Percentiles rank a stretch among this genome's conserved stretches.
Evolutionary conservation across 495 filamentous ascomycete species (phyloP).

Genomic region (Zalerion maritima): DNA sequence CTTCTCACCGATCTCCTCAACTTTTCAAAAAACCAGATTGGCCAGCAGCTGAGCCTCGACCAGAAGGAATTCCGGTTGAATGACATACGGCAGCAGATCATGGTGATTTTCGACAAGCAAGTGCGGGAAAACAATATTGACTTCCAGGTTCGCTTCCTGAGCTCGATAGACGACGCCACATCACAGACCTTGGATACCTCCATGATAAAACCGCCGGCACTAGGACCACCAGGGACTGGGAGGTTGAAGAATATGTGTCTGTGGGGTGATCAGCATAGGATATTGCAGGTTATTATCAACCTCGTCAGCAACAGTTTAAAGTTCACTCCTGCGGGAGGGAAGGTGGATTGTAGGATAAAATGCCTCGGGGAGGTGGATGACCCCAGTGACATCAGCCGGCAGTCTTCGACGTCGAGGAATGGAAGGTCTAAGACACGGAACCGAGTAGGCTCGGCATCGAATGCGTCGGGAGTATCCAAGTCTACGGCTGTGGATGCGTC

Average conservation of each 20-base stretch:
- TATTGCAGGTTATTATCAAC: conserved; percentile 84
- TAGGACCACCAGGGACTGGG: conserved; percentile 46
- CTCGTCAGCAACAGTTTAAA: conserved; percentile 86
- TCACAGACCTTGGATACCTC: conserved; percentile 17
- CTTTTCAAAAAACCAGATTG: conserved; percentile 89
- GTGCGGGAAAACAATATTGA: conserved; percentile 62
- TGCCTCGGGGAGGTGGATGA: conserved; percentile 45
- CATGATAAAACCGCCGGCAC: conserved; percentile 24
- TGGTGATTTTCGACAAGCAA: conserved; percentile 80
- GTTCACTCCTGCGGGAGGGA: conserved; percentile 70
- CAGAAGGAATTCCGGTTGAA: conserved; percentile 72
- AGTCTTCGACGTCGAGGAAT: conserved; percentile 34
- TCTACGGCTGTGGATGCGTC: conserved; percentile 13
- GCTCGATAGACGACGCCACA: conserved; percentile 29
- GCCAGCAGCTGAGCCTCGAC: conserved; percentile 59
- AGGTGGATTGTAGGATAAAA: conserved; percentile 56
- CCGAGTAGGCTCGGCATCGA: conserved; percentile 33
- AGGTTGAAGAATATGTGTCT: conserved; percentile 57
- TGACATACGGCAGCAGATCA: conserved; percentile 64
- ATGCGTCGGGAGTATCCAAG: conserved; percentile 30
- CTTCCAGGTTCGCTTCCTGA: conserved; percentile 53
- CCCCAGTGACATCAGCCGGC: conserved; percentile 23
- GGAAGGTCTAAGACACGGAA: conserved; percentile 25
- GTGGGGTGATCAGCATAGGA: conserved; percentile 83
- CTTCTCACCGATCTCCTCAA: conserved; percentile 82